A percentile compares a stretch with the other conserved stretches of the same genome.
Conservation (phyloP, 108 stramenopile genomes). For the Cylindrotheca fusiformis region DNA sequence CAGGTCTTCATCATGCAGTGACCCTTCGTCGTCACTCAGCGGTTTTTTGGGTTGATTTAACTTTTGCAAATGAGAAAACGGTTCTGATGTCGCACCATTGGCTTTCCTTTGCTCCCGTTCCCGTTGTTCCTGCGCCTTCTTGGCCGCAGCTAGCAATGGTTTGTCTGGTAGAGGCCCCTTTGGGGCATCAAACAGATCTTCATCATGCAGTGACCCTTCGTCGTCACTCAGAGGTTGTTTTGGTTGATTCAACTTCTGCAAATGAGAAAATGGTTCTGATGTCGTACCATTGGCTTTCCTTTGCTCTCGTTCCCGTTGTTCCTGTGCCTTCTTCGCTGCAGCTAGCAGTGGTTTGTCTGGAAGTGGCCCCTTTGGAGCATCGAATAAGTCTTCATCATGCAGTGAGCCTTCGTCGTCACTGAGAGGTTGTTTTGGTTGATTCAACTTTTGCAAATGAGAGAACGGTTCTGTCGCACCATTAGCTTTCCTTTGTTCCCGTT, state of each 20-base stretch:
- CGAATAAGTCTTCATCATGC: constrained; percentile 3
- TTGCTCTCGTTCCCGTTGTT: too few species aligned
- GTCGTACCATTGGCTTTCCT: neutral
- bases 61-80: constrained; percentile 7
- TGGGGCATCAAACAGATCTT: constrained; percentile 17
- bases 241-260: constrained; percentile 11
- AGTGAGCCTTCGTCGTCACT: constrained; percentile 7
- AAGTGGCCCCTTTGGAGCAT: constrained; percentile 14
- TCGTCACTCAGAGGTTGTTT: neutral
- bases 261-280: too few species aligned
- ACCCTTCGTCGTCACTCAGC: neutral
- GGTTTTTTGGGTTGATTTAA: constrained; percentile 1
- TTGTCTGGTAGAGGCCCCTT: constrained; percentile 6
- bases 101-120: too few species aligned
- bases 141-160: constrained; percentile 15
- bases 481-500: neutral
- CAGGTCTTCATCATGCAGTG: neutral
- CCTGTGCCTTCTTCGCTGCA: constrained; percentile 10
- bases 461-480: neutral
- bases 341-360: constrained; percentile 11
- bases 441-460: neutral
- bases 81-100: too few species aligned
- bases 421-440: constrained; percentile 2
- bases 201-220: neutral
- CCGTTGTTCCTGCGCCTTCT: constrained; percentile 15